These are phyloP conservation scores for Neurospora sp. DNA, from an alignment of 495 filamentous ascomycete species.

Conservation along the genomic window DNA sequence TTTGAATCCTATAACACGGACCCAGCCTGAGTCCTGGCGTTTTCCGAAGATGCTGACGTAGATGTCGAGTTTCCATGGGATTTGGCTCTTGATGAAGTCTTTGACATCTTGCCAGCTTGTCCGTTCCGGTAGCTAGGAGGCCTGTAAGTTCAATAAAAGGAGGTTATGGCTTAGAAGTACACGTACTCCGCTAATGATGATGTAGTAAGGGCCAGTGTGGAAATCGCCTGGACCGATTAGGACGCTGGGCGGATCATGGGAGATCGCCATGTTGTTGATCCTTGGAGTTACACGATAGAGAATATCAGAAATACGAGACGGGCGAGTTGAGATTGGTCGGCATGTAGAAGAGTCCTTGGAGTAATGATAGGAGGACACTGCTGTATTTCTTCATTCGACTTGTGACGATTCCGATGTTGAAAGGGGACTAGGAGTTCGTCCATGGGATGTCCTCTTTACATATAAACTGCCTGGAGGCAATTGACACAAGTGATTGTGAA, in stretches of 20 bases:
- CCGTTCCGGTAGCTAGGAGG: background rate
- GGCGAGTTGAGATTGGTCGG: background rate
- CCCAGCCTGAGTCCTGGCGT: conserved; percentile 2
- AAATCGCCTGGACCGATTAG: background rate
- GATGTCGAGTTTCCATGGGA: background rate
- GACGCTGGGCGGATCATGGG: background rate
- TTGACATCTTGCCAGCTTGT: conserved; percentile 1
- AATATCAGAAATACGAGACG: background rate
- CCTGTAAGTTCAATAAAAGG: background rate
- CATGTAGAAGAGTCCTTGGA: background rate
- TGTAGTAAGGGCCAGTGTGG: conserved; percentile 4
- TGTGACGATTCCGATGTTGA: background rate
- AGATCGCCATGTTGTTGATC: background rate
- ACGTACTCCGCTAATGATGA: conserved; percentile 4
- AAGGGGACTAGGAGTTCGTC: background rate
- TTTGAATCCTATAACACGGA: conserved; percentile 6
- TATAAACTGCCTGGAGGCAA: background rate
- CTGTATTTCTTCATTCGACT: background rate
- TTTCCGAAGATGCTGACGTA: background rate
- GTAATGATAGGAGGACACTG: background rate
- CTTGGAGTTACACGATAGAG: background rate
- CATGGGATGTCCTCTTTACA: background rate
- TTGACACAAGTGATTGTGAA: background rate
- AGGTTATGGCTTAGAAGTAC: background rate
- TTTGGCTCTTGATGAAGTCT: conserved; percentile 5